Percentiles rank a stretch among this genome's conserved stretches.
phyloP scores from a whole-genome alignment of 352 stramenopile genomes.

The Globisporangium recalcitrans region DNA sequence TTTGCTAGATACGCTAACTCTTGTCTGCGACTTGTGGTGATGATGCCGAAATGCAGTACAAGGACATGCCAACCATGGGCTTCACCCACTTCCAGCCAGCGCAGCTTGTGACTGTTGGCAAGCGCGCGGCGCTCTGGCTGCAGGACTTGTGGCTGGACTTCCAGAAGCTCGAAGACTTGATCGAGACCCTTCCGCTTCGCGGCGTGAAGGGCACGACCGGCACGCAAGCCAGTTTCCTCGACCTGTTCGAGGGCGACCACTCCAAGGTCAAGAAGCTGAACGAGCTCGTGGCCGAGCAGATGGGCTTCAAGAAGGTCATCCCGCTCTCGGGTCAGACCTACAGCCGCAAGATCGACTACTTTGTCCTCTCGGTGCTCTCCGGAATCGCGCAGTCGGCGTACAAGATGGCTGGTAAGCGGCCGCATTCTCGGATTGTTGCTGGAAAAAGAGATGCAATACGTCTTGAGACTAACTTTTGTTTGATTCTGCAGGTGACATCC shows the following conservation, averaged over 20 bases:
- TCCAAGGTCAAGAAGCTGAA: constrained; percentile 96
- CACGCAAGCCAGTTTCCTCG: constrained; percentile 98
- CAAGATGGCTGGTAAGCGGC: constrained; percentile 98
- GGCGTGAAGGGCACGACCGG: constrained; percentile 99
- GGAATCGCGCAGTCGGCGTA: constrained; percentile 97
- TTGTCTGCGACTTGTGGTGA: too few relatives aligned
- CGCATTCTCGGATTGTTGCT: too few relatives aligned
- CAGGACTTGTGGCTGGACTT: constrained; percentile 97
- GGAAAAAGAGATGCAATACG: too few relatives aligned
- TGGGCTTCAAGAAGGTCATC: constrained; percentile 97
- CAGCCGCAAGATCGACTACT: constrained; percentile 98
- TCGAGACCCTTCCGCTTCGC: constrained; percentile 94
- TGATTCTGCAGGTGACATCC: constrained; percentile 88
- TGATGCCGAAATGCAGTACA: constrained; percentile 64
- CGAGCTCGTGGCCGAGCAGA: constrained; percentile 93
- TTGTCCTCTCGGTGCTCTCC: constrained; percentile 92
- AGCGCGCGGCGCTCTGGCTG: constrained; percentile 96
- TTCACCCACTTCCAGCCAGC: constrained; percentile 99
- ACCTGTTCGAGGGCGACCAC: constrained; percentile 98
- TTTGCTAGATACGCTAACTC: too few relatives aligned
- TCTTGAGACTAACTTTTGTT: background rate
- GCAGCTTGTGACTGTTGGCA: constrained; percentile 98
- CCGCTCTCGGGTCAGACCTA: constrained; percentile 98
- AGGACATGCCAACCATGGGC: constrained; percentile 96
- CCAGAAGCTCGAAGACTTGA: constrained; percentile 92